Evolutionary conservation across 345 rosid genomes (phyloP), one percentile per base, ranked within the genome.

Genomic region (Populus davidiana): DNA sequence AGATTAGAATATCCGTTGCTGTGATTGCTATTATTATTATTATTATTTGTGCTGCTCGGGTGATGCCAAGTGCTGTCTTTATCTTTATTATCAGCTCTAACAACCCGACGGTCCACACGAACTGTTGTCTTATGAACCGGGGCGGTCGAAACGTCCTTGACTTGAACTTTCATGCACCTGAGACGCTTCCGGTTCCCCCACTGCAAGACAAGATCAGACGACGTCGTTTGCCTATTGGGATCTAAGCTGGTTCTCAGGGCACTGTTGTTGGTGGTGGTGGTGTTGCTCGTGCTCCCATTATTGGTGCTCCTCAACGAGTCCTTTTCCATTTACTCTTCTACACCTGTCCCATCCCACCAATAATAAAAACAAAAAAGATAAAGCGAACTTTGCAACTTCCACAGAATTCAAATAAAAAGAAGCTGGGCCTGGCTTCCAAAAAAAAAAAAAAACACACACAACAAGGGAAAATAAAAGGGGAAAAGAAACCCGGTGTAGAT

Each of bases 121-220:
- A 83, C 88, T 67, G 86, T 87, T 38, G 89, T 85, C 75, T 81
- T 83, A 69, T 86, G 81, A 35, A 76, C 78, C 79, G 86, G 67
- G n/a, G 83, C 69, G 61, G 83, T 67, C 33, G 84, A 73, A 41
- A 85, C 88, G 81, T 88, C 92, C 67, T 80, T 91, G 68, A 74
- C 85, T 79, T 87, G 92, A 65, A 88, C 81, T 84, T 91, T 91
- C 94, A 88, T 91, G 74, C 92, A 91, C 89, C 92, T 77, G 13
- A 88, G 89, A 17, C 94, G 87, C 76, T 91, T 91, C 85, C 94
- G 87, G 77, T 81, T 89, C 27, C 94, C 94, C 94, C 94, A 91
- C 88, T 89, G 94, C 75, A 88, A 79, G 29, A 79, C 86, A 39
- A 91, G 87, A 79, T 91, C 90, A 69, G 94, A 69, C 79, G 87